phyloP scores from a whole-genome alignment of 2,329 filamentous ascomycete genomes.

The Orbilia javanica region DNA sequence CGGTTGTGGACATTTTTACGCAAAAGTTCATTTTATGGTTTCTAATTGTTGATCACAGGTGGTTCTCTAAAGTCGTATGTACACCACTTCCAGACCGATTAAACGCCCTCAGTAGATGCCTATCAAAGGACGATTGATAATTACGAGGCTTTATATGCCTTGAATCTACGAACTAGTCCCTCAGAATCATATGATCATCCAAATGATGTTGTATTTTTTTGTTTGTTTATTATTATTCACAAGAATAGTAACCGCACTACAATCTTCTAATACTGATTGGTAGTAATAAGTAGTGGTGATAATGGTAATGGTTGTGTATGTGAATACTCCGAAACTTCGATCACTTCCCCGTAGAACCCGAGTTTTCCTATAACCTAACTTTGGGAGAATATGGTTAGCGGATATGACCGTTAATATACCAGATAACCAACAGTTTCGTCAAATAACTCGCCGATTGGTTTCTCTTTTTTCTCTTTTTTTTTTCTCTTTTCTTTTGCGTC shows the following conservation, averaged over 20 bases:
- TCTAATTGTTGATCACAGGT: no score
- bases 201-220: not conserved
- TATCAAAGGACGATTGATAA: no score
- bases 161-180: no score
- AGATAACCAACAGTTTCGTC: not conserved
- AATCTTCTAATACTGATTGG: conserved; percentile 2
- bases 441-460: not conserved
- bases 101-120: no score
- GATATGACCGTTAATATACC: not conserved
- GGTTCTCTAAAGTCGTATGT: no score
- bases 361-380: conserved; percentile 56
- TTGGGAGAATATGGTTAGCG: conserved; percentile 45
- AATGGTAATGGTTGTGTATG: not conserved
- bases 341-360: conserved; percentile 23
- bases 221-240: conserved; percentile 18
- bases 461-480: not conserved
- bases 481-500: not conserved
- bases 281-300: not conserved
- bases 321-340: not conserved
- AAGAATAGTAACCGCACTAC: not conserved
- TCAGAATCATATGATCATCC: not conserved
- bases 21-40: no score
- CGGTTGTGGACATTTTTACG: no score
- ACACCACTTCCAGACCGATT: no score
- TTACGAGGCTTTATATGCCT: no score